These are phyloP conservation scores for Yamadazyma kitorensis DNA, from an alignment of 805 yeast species.

Conservation along the genomic window DNA sequence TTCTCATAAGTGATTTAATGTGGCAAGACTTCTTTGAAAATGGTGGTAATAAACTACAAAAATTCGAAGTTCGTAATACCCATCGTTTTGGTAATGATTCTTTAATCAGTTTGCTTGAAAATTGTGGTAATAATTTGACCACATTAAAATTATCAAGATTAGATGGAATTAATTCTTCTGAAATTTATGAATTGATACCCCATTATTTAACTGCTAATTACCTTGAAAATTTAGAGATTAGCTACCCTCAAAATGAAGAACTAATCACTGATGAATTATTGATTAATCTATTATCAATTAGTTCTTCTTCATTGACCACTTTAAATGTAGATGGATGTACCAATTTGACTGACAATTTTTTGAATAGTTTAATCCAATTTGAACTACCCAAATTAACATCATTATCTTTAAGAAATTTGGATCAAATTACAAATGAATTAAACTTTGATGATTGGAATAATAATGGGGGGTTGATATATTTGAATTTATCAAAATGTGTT, in stretches of 20 bases:
- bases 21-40: slow-evolving; percentile 77
- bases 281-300: slow-evolving; percentile 54
- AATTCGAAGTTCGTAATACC: slow-evolving; percentile 71
- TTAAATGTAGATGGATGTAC: slow-evolving; percentile 73
- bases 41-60: slow-evolving; percentile 51
- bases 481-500: slow-evolving; percentile 64
- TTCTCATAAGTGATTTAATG: slow-evolving; percentile 66
- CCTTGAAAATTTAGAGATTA: slow-evolving; percentile 58
- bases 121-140: slow-evolving; percentile 52
- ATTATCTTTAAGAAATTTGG: slow-evolving; percentile 57
- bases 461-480: slow-evolving; percentile 53
- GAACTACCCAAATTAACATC: slow-evolving; percentile 50
- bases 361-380: slow-evolving; percentile 58
- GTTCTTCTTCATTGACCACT: slow-evolving; percentile 58
- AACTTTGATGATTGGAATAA: slow-evolving; percentile 55
- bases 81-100: slow-evolving; percentile 76
- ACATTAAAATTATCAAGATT: slow-evolving; percentile 61
- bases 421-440: slow-evolving; percentile 69
- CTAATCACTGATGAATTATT: slow-evolving; percentile 67
- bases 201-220: slow-evolving; percentile 48
- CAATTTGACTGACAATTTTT: slow-evolving; percentile 62
- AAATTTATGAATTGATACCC: slow-evolving; percentile 62
- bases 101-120: slow-evolving; percentile 57
- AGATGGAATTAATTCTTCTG: slow-evolving; percentile 63
- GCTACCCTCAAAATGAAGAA: slow-evolving; percentile 65